A percentile compares a stretch with the other conserved stretches of the same genome.
Conservation (phyloP, 495 filamentous ascomycete species). For the Aspergillus nidulans region DNA sequence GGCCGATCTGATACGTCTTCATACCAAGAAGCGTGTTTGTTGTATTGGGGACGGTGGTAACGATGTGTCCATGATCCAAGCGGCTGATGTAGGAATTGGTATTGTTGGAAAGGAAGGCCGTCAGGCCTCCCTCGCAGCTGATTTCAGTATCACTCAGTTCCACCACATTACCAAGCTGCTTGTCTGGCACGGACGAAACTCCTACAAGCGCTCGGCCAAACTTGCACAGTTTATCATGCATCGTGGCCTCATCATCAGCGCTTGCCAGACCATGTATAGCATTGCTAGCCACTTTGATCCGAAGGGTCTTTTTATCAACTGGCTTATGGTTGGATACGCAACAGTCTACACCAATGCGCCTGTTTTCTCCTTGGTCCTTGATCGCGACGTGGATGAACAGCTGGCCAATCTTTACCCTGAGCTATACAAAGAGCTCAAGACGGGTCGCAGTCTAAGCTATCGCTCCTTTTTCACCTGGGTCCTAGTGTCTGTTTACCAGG, state of each 20-base stretch:
- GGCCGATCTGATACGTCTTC: slow-evolving; percentile 81
- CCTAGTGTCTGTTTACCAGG: slow-evolving; percentile 92
- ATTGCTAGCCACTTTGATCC: slow-evolving; percentile 89
- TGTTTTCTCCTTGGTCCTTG: slow-evolving; percentile 93
- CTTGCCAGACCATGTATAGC: slow-evolving; percentile 96
- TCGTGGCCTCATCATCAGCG: slow-evolving; percentile 86
- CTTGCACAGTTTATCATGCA: slow-evolving; percentile 98
- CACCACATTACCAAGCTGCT: slow-evolving; percentile 93
- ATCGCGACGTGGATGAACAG: slow-evolving; percentile 89
- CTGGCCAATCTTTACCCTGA: slow-evolving; percentile 95
- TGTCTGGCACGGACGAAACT: slow-evolving; percentile 97
- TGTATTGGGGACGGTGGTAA: slow-evolving; percentile 98
- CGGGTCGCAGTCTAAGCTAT: slow-evolving; percentile 79
- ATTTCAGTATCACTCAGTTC: slow-evolving; percentile 95
- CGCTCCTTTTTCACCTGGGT: slow-evolving; percentile 97
- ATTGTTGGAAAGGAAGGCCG: slow-evolving; percentile 98
- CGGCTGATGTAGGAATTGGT: slow-evolving; percentile 94
- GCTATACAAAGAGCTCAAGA: slow-evolving; percentile 91
- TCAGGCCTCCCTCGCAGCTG: slow-evolving; percentile 90
- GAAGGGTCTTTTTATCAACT: slow-evolving; percentile 90
- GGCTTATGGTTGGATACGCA: slow-evolving; percentile 96
- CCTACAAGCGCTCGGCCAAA: slow-evolving; percentile 93
- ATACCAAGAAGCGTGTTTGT: slow-evolving; percentile 89
- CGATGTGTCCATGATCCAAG: slow-evolving; percentile 99
- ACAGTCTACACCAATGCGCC: slow-evolving; percentile 94